Evolutionary conservation across 2,329 filamentous ascomycete species (phyloP).

Genomic region (Graphilbum fragrans): DNA sequence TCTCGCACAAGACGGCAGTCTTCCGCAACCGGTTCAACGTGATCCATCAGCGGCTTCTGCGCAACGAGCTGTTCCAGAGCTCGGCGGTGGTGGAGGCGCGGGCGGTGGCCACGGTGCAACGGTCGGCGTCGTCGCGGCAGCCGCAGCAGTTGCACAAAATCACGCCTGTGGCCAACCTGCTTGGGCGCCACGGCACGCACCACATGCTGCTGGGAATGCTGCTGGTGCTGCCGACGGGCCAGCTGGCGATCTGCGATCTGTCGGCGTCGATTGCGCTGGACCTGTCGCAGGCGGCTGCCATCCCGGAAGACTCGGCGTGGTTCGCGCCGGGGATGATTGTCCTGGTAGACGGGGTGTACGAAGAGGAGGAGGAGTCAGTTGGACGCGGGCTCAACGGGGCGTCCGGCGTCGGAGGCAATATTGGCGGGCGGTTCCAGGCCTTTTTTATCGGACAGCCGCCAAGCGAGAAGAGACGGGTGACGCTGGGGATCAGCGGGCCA

Average conservation of each 20-base stretch:
- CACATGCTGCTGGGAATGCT: slow-evolving; percentile 84
- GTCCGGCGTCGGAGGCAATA: slow-evolving; percentile 75
- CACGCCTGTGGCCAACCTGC: slow-evolving; percentile 66
- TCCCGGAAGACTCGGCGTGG: slow-evolving; percentile 81
- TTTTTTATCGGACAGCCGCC: slow-evolving; percentile 88
- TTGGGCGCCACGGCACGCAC: slow-evolving; percentile 69
- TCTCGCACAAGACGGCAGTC: slow-evolving; percentile 69
- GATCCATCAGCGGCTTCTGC: slow-evolving; percentile 79
- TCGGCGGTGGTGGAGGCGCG: slow-evolving; percentile 57
- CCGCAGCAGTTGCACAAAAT: slow-evolving; percentile 66
- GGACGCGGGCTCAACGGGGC: slow-evolving; percentile 62
- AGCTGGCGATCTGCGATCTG: slow-evolving; percentile 71
- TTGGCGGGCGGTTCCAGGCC: slow-evolving; percentile 83
- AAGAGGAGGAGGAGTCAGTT: slow-evolving; percentile 69
- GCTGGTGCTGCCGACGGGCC: slow-evolving; percentile 67
- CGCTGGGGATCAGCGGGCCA: slow-evolving; percentile 56
- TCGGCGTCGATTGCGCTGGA: slow-evolving; percentile 83
- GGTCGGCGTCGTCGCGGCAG: slow-evolving; percentile 27
- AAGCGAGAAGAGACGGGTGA: slow-evolving; percentile 70
- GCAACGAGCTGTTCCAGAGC: slow-evolving; percentile 86
- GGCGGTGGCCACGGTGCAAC: slow-evolving; percentile 36
- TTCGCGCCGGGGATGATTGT: slow-evolving; percentile 95
- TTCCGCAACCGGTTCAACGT: slow-evolving; percentile 89
- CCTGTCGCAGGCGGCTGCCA: slow-evolving; percentile 63
- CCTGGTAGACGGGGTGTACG: slow-evolving; percentile 88